Base-by-base conservation (phyloP, 164 flowering plant genomes). In the Tetrastigma voinierianum region DNA sequence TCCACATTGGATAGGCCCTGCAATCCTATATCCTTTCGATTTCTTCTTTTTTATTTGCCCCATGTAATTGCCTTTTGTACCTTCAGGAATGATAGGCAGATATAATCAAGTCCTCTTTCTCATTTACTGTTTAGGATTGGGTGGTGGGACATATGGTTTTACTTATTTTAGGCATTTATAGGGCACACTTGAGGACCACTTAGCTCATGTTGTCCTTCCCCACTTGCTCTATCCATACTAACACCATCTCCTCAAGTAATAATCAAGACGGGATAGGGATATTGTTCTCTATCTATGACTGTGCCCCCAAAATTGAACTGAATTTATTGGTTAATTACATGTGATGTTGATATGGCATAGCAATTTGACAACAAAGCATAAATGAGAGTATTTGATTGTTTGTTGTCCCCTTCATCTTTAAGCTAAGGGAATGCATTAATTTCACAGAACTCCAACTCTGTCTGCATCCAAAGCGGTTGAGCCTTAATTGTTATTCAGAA, bases 321-420 rank as follows among this genome's bases (percentile, higher is more conserved):
- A 64, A 53, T 56, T 25, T 6, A 23, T 20, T 24, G 24, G 47
- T 14, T 46, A 24, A 10, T 23, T 46, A 46, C 16, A n/a, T 14
- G 40, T 66, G 68, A 66, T 66, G 68, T 46, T 46, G 68, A 66
- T 23, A n/a, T 56, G 23, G 61, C 68, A 10, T 66, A n/a, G 46
- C 16, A 46, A 21, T 46, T 56, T 20, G 68, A 57, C 46, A 52
- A 52, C 24, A 13, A 32, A 16, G 23, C 21, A 20, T 32, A 14
- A 18, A 19, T 19, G 15, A 55, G 12, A 10, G 13, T 12, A 20
- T 24, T 18, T 16, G 23, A 20, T 55, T 2, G 6, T 32, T 55
- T 55, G 23, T 3, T 55, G 58, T 21, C 58, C 14, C 6, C 23
- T 55, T 11, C 23, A 13, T 20, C 21, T 51, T 51, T 51, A n/a